Evolutionary conservation across 225 moss, liverwort and hornwort genomes (phyloP).

Genomic region (Polytrichum commune): DNA sequence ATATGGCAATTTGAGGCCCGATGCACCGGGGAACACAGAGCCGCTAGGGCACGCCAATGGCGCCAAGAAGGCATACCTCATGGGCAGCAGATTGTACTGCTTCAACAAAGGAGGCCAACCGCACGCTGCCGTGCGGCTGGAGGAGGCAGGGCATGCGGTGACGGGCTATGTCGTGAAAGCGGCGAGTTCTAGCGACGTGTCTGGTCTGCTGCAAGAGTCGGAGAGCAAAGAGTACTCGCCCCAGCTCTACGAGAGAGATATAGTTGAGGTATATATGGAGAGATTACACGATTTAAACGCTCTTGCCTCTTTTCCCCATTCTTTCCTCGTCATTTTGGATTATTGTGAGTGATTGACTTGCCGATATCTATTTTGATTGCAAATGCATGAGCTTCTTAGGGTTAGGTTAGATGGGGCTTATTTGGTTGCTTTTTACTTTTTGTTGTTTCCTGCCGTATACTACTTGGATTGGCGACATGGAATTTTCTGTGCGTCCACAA

Average conservation of each 20-base stretch:
- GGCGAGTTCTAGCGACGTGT: slow-evolving; percentile 34
- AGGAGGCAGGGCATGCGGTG: slow-evolving; percentile 73
- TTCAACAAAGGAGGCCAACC: slow-evolving; percentile 61
- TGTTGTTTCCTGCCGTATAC: too few species aligned
- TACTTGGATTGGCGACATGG: too few species aligned
- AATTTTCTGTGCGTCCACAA: too few species aligned
- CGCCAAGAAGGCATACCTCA: slow-evolving; percentile 72
- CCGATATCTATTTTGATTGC: too few species aligned
- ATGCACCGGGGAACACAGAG: slow-evolving; percentile 44
- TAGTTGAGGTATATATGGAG: slow-evolving; percentile 59
- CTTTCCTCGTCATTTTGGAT: neutral
- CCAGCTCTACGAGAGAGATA: slow-evolving; percentile 70
- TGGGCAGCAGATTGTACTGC: slow-evolving; percentile 66
- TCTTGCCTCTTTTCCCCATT: neutral
- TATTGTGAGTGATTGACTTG: too few species aligned
- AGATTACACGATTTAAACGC: neutral
- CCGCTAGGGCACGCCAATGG: slow-evolving; percentile 32
- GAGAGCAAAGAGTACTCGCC: slow-evolving; percentile 72
- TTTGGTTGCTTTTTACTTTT: too few species aligned
- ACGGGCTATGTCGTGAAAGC: slow-evolving; percentile 73
- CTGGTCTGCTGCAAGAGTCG: slow-evolving; percentile 68
- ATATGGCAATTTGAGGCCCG: slow-evolving; percentile 79
- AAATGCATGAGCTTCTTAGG: too few species aligned
- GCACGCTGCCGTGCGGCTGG: slow-evolving; percentile 78
- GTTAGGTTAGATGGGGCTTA: too few species aligned